Evolutionary conservation across 1,139 yeast species (phyloP).

Genomic region (Waltiozyma sp.): DNA sequence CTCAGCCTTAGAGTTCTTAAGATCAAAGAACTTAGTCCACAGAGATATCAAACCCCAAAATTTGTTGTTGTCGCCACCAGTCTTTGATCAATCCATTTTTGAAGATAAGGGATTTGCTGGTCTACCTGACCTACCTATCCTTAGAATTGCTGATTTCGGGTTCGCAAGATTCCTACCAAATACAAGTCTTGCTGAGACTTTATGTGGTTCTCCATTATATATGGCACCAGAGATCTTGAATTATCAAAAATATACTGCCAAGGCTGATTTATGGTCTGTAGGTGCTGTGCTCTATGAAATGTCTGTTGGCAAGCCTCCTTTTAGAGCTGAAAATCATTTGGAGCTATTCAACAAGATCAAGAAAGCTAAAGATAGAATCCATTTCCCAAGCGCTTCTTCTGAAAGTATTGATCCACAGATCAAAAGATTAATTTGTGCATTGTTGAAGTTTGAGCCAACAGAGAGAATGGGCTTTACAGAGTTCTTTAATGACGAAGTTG

Average conservation of each 20-base stretch:
- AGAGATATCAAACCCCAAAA: conserved; percentile 94
- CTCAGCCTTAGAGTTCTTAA: conserved; percentile 69
- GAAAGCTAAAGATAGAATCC: conserved; percentile 62
- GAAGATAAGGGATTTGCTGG: conserved; percentile 54
- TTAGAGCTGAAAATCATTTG: conserved; percentile 84
- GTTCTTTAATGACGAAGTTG: conserved; percentile 52
- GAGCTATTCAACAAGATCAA: conserved; percentile 82
- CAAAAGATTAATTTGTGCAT: conserved; percentile 56
- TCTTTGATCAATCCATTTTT: conserved; percentile 50
- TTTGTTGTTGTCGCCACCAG: conserved; percentile 66
- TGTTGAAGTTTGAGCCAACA: conserved; percentile 74
- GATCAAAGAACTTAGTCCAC: conserved; percentile 79
- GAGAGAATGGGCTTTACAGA: conserved; percentile 83
- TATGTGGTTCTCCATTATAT: conserved; percentile 93
- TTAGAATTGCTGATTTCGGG: conserved; percentile 94
- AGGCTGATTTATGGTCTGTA: conserved; percentile 96
- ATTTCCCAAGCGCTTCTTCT: conserved; percentile 47
- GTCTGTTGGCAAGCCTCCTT: conserved; percentile 93
- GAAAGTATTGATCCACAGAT: conserved; percentile 35
- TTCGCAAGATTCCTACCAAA: conserved; percentile 91
- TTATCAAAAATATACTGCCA: conserved; percentile 92
- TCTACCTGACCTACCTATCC: conserved; percentile 75
- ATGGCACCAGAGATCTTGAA: conserved; percentile 97
- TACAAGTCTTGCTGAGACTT: conserved; percentile 89
- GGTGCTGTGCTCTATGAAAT: conserved; percentile 94